phyloP scores from a whole-genome alignment of 495 filamentous ascomycete genomes.

The Penicillium silybi region DNA sequence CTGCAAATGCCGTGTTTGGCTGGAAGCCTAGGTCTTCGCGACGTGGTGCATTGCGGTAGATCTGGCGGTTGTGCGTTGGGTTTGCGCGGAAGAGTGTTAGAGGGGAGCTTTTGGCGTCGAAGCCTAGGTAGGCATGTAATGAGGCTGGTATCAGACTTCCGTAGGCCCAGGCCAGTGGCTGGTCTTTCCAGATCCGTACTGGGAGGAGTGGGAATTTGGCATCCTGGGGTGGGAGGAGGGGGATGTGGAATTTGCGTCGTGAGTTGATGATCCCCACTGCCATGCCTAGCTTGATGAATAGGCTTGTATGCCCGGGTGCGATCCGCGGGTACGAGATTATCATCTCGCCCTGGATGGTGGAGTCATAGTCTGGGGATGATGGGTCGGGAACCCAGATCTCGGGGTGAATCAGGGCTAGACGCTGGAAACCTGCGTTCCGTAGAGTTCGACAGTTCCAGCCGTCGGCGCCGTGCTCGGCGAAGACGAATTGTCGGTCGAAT shows the following conservation, averaged over 20 bases:
- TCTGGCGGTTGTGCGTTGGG: constrained; percentile 56
- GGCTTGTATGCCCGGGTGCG: constrained; percentile 4
- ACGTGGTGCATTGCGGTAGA: constrained; percentile 72
- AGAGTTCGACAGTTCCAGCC: constrained; percentile 74
- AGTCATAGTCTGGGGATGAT: constrained; percentile 37
- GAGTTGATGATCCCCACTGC: constrained; percentile 18
- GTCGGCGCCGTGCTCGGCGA: constrained; percentile 55
- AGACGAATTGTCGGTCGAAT: constrained; percentile 81
- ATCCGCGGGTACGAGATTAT: constrained; percentile 35
- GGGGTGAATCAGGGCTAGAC: constrained; percentile 67
- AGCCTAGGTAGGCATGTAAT: constrained; percentile 50
- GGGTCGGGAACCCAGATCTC: constrained; percentile 79
- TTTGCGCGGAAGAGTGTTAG: constrained; percentile 69
- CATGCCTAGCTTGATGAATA: constrained; percentile 15
- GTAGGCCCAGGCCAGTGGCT: constrained; percentile 45
- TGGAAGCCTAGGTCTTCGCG: constrained; percentile 71
- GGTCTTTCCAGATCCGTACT: constrained; percentile 79
- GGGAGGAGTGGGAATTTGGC: constrained; percentile 56
- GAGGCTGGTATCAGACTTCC: constrained; percentile 49
- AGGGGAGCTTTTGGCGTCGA: constrained; percentile 39
- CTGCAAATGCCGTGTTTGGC: constrained; percentile 73
- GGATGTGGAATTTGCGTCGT: constrained; percentile 51
- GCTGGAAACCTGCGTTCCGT: constrained; percentile 64
- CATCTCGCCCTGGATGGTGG: constrained; percentile 36
- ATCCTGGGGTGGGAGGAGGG: constrained; percentile 55